Evolutionary conservation across 2,329 filamentous ascomycete species (phyloP).

Genomic region (Phyllosticta ampelicida): DNA sequence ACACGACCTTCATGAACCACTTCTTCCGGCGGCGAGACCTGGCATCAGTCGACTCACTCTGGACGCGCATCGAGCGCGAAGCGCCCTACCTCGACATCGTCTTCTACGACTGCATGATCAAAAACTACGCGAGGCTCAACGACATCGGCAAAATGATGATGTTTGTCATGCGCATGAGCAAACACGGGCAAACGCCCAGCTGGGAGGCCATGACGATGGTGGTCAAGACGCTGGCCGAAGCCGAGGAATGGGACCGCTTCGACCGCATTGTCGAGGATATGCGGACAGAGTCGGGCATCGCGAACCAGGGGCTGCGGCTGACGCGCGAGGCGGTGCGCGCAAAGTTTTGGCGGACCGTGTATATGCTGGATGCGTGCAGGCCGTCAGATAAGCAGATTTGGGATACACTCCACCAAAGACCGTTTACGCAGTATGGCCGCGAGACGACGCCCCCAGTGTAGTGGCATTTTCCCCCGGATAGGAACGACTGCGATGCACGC

Average conservation of each 20-base stretch:
- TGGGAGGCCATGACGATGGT: slow-evolving; percentile 32
- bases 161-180: slow-evolving; percentile 30
- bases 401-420: neutral
- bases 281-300: neutral
- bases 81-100: slow-evolving; percentile 38
- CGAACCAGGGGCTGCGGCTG: neutral
- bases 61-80: slow-evolving; percentile 34
- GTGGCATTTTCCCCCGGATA: neutral
- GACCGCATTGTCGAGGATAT: slow-evolving; percentile 1
- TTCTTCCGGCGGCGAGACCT: slow-evolving; percentile 55
- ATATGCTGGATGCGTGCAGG: neutral
- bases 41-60: slow-evolving; percentile 47
- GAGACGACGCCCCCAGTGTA: neutral
- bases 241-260: slow-evolving; percentile 19
- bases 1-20: slow-evolving; percentile 61
- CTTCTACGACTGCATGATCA: slow-evolving; percentile 61
- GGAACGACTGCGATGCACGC: neutral
- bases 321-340: neutral
- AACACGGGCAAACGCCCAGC: slow-evolving; percentile 30
- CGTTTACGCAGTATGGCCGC: neutral
- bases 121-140: slow-evolving; percentile 50
- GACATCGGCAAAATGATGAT: slow-evolving; percentile 37
- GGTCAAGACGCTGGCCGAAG: slow-evolving; percentile 27
- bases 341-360: slow-evolving; percentile 1
- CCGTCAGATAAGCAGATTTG: neutral